Evolutionary conservation across 169 alveolate species (phyloP), one percentile per base, ranked within the genome.

Genomic region (Cryptosporidium parvum): DNA sequence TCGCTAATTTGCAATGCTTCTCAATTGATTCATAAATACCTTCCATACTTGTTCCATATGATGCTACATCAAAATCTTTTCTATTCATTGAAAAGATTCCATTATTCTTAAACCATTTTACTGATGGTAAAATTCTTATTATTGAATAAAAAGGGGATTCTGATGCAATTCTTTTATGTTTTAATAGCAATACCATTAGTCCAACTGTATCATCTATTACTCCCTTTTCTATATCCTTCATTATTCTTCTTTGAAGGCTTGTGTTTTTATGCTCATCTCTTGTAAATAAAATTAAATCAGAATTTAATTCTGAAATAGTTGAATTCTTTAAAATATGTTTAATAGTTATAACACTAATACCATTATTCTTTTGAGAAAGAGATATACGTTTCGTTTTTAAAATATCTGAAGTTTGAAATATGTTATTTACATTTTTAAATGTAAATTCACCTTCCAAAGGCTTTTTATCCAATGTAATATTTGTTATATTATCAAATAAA

Each of bases 1-100:
- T 80, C 45, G 89, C 89, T 16, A 65, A 62, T 29, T 80, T 80
- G 9, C 89, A 80, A 33, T 80, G 75, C 29, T 65, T 80, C 59
- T 80, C 89, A 10, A 65, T 44, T 8, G 56, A 18, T 48, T 59
- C 89, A 65, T 80, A 80, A 62, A 80, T 45, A 29, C 89, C 89
- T 39, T 80, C 80, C 89, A 80, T 80, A 9, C 70, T 62, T 42
- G 89, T 80, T 21, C 89, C 89, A 62, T 42, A 80, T 26, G 89
- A 80, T 42, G 89, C 89, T 26, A 80, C 89, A 18, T 80, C 80
- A 80, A 80, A 80, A 80, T 80, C 89, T 18, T 59, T 80, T 45
- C 70, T 80, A n/a, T 59, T 62, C 75, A 80, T 80, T 39, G 89
- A 80, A 80, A 80, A 80, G 16, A 80, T 62, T 16, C 89, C 89